Conservation (phyloP, 2,329 filamentous ascomycete genomes). For the Furcasterigmium furcatum region DNA sequence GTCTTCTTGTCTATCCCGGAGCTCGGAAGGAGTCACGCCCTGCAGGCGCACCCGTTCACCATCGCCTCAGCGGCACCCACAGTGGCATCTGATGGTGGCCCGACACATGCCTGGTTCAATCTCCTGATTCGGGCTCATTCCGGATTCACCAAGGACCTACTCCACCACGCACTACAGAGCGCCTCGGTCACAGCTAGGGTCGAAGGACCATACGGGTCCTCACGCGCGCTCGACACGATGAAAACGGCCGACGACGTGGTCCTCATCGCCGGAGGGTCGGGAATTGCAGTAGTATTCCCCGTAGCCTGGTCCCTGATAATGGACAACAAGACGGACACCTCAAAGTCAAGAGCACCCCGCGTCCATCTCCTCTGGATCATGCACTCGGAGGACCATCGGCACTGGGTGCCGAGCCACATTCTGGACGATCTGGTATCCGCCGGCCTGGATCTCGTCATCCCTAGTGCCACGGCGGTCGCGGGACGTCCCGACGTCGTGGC, state of each 20-base stretch:
- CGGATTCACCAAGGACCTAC: slow-evolving; percentile 56
- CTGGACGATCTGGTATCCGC: slow-evolving; percentile 43
- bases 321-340: slow-evolving; percentile 8
- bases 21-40: slow-evolving; percentile 44
- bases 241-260: slow-evolving; percentile 44
- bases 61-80: slow-evolving; percentile 58
- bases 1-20: slow-evolving; percentile 59
- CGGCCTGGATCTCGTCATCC: slow-evolving; percentile 50
- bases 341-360: slow-evolving; percentile 7
- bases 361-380: slow-evolving; percentile 59
- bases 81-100: slow-evolving; percentile 6
- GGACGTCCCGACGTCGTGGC: slow-evolving; percentile 49
- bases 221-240: slow-evolving; percentile 51
- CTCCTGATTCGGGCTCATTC: slow-evolving; percentile 58
- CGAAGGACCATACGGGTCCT: slow-evolving; percentile 64
- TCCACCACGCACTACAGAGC: slow-evolving; percentile 44
- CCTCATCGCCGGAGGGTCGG: slow-evolving; percentile 60
- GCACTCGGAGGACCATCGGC: slow-evolving; percentile 46
- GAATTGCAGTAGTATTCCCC: slow-evolving; percentile 62
- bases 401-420: slow-evolving; percentile 49
- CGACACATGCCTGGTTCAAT: slow-evolving; percentile 46
- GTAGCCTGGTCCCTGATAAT: slow-evolving; percentile 49
- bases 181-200: slow-evolving; percentile 43
- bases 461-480: slow-evolving; percentile 48
- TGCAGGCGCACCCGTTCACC: slow-evolving; percentile 66